Evolutionary conservation across 2,329 filamentous ascomycete species (phyloP).

Genomic region (Volutella citrinella): DNA sequence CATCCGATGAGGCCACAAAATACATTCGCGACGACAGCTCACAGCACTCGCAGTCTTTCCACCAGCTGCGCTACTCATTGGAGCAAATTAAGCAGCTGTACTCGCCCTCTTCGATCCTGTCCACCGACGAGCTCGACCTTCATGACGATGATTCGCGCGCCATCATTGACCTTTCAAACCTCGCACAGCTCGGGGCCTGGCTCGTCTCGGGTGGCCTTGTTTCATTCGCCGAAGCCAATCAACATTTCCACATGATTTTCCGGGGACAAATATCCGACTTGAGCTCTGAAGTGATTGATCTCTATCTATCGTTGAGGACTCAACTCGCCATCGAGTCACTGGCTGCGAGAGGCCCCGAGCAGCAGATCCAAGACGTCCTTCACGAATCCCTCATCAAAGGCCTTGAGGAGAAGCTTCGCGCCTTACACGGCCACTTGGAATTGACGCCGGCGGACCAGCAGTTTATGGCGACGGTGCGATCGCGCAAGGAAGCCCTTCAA

Average conservation of each 20-base stretch:
- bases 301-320: conserved; percentile 47
- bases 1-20: conserved; percentile 34
- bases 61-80: conserved; percentile 30
- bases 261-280: conserved; percentile 44
- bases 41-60: conserved; percentile 31
- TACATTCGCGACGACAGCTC: conserved; percentile 32
- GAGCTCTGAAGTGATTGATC: conserved; percentile 37
- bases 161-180: conserved; percentile 45
- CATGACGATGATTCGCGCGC: conserved; percentile 30
- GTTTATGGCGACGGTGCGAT: conserved; percentile 31
- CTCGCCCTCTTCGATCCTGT: conserved; percentile 29
- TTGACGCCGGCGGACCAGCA: conserved; percentile 33
- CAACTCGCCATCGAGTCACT: conserved; percentile 53
- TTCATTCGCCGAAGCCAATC: conserved; percentile 40
- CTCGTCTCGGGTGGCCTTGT: conserved; percentile 36
- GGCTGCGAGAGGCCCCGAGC: conserved; percentile 45
- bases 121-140: conserved; percentile 32
- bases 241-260: conserved; percentile 44
- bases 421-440: conserved; percentile 28
- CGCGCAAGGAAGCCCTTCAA: conserved; percentile 32
- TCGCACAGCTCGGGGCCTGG: conserved; percentile 45
- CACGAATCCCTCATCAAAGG: conserved; percentile 56
- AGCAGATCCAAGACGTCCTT: conserved; percentile 50
- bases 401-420: conserved; percentile 46
- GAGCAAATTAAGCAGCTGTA: conserved; percentile 33